Conservation (phyloP, 768 basidiomycete species). For the Rhizopogon vesiculosus region DNA sequence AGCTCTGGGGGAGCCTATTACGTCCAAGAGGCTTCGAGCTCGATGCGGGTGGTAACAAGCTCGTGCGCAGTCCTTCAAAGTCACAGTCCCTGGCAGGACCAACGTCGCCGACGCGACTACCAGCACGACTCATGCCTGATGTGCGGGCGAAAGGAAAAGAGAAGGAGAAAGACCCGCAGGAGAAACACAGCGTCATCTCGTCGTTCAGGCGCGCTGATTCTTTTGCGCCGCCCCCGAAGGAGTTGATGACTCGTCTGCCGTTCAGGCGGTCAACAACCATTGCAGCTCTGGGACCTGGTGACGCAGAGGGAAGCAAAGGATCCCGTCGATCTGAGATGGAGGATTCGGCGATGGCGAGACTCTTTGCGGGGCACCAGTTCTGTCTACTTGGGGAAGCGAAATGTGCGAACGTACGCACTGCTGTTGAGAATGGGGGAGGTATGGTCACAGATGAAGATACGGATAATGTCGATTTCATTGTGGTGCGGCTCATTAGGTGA, state of each 20-base stretch:
- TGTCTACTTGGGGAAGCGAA: conserved; percentile 66
- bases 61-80: conserved; percentile 60
- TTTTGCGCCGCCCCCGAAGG: conserved; percentile 42
- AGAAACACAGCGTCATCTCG: conserved; percentile 40
- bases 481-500: conserved; percentile 75
- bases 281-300: conserved; percentile 9
- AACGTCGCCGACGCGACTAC: conserved; percentile 13
- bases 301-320: conserved; percentile 14
- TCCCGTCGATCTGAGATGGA: background rate
- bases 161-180: conserved; percentile 9
- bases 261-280: conserved; percentile 40
- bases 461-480: conserved; percentile 54
- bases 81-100: conserved; percentile 21
- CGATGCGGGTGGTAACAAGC: conserved; percentile 36
- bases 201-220: conserved; percentile 62
- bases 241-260: conserved; percentile 31
- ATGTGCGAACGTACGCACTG: conserved; percentile 47
- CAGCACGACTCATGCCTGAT: conserved; percentile 2
- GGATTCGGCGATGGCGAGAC: conserved; percentile 6
- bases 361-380: conserved; percentile 58
- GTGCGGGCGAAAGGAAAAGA: conserved; percentile 10
- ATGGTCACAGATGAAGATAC: conserved; percentile 40
- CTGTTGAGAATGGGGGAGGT: conserved; percentile 58
- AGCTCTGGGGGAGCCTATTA: conserved; percentile 69
- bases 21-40: conserved; percentile 64